Evolutionary conservation across 192 early-diverging fungal genomes (phyloP).

Genomic region (Gigaspora rosea): DNA sequence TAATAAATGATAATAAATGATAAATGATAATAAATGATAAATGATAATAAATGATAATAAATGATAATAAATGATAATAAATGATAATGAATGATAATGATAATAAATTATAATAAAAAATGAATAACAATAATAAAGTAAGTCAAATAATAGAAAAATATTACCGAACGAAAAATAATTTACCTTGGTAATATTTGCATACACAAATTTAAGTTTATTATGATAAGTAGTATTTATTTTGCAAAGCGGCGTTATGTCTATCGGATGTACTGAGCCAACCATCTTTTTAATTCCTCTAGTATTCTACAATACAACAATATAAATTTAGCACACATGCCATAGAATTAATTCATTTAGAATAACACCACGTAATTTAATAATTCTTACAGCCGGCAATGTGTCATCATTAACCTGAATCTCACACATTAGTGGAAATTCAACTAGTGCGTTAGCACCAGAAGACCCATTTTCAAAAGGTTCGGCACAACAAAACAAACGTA

Average conservation of each 20-base stretch:
- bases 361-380: not conserved
- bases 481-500: constrained; percentile 13
- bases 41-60: not conserved
- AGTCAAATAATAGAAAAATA: too few species aligned
- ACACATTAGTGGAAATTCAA: constrained; percentile 53
- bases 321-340: not conserved
- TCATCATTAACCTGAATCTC: constrained; percentile 51
- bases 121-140: not conserved
- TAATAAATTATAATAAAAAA: not conserved
- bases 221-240: constrained; percentile 27
- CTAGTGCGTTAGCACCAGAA: constrained; percentile 19
- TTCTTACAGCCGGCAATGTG: constrained; percentile 42
- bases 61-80: not conserved
- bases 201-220: constrained; percentile 56
- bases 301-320: constrained; percentile 35
- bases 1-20: not conserved
- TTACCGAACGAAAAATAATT: not conserved
- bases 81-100: not conserved
- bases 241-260: constrained; percentile 52
- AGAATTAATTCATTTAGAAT: too few species aligned
- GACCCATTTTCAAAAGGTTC: not conserved
- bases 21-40: not conserved
- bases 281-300: constrained; percentile 57
- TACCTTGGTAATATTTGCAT: constrained; percentile 57
- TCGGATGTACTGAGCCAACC: constrained; percentile 58